Percentiles rank a stretch among this genome's conserved stretches.
These are phyloP conservation scores for Lagenidium giganteum DNA, from an alignment of 352 stramenopile genomes.

Conservation along the genomic window DNA sequence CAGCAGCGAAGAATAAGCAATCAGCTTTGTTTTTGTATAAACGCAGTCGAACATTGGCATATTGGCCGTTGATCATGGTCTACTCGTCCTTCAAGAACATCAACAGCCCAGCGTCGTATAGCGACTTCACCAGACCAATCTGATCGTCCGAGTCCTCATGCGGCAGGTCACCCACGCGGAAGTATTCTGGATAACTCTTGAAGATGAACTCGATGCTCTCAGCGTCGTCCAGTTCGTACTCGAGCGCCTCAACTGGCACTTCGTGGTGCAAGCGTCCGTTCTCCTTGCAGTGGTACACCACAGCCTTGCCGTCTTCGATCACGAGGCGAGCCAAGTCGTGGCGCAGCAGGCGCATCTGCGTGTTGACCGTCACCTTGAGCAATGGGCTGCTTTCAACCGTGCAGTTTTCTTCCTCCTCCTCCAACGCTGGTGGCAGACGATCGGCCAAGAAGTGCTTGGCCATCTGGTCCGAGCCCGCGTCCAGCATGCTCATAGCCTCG, in stretches of 20 bases:
- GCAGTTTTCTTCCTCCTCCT: constrained; percentile 78
- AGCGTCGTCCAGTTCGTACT: constrained; percentile 78
- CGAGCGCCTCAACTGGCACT: constrained; percentile 55
- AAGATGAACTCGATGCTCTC: constrained; percentile 79
- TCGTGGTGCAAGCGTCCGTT: constrained; percentile 78
- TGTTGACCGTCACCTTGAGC: constrained; percentile 80
- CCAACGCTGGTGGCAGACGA: constrained; percentile 61
- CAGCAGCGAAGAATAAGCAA: too few relatives aligned
- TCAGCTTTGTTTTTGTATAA: too few relatives aligned
- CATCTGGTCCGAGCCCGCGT: constrained; percentile 78
- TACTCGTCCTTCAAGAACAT: constrained; percentile 74
- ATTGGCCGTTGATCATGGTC: too few relatives aligned
- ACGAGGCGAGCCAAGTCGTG: constrained; percentile 66
- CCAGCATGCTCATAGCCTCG: constrained; percentile 66
- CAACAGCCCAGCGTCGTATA: constrained; percentile 76
- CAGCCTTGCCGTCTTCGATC: constrained; percentile 69
- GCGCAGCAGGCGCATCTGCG: constrained; percentile 64
- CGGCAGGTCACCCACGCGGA: constrained; percentile 70
- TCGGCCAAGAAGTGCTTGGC: constrained; percentile 77
- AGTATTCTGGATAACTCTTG: constrained; percentile 68
- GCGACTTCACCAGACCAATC: constrained; percentile 54
- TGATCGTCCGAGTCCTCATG: constrained; percentile 72
- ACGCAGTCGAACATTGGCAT: not conserved
- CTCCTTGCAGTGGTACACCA: constrained; percentile 77
- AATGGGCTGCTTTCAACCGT: constrained; percentile 67